Evolutionary conservation across 768 basidiomycete genomes (phyloP), one percentile per base, ranked within the genome.

Genomic region (Termitomyces sp.): DNA sequence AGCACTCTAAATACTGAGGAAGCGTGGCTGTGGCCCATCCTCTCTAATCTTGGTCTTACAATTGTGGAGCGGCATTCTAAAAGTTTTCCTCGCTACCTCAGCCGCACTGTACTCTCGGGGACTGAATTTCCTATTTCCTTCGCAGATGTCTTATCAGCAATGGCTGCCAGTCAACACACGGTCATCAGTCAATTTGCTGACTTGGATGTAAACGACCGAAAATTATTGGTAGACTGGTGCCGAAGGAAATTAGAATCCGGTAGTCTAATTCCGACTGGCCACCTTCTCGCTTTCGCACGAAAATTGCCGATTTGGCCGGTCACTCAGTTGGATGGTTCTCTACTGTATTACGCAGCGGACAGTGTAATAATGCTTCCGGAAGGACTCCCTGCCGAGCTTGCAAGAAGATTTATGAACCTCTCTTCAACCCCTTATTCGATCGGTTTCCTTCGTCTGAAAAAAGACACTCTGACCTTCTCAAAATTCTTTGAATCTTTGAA

Each of bases 151-250:
- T 54, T 72, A 5, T 54, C 61, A 9, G 59, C 57, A 11, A 56
- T 59, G 40, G 25, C 13, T 5, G 11, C 35, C 32, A 15, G 27
- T 12, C 25, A 38, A 33, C 13, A 39, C 7, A 13, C 45, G 22
- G 18, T 45, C 2, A n/a, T 42, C 25, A 16, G 25, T 11, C 57
- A 46, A 27, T 45, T 74, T 38, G 20, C n/a, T 2, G 40, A 53
- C 9, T 60, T 73, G 20, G 56, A 66, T 16, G 22, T 47, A 1
- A 41, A 54, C 10, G 9, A 13, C 40, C 39, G 23, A 44, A 41
- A 41, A 7, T 39, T 45, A 5, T 68, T 77, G 59, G 68, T 70
- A 10, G 41, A 55, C 22, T 76, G 75, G 75, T 62, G 66, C 32
- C 61, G 68, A 7, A 33, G n/a, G 0, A 60, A 62, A 9, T 59